Conservation (phyloP, 75 land plant genomes). For the Selaginella tamariscina region DNA sequence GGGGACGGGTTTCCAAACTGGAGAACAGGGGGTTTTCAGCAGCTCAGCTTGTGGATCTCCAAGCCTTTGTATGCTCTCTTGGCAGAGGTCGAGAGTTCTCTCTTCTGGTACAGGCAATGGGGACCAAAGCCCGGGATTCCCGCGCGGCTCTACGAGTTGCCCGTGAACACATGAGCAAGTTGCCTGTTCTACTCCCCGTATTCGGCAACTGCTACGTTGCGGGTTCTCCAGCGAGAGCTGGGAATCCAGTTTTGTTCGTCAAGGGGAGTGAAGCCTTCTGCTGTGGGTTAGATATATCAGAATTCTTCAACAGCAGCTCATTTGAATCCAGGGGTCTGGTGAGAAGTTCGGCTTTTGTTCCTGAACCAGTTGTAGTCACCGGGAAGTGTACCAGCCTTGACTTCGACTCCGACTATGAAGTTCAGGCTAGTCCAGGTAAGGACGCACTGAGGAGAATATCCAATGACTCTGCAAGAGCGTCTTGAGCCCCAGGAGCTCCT, state of each 20-base stretch:
- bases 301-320: slow-evolving; percentile 42
- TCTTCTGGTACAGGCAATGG: slow-evolving; percentile 8
- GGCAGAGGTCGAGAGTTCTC: background rate
- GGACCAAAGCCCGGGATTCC: slow-evolving; percentile 1
- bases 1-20: background rate
- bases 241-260: slow-evolving; percentile 5
- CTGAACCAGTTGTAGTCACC: background rate
- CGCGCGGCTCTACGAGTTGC: background rate
- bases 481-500: background rate
- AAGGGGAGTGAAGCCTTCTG: slow-evolving; percentile 5
- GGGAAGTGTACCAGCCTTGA: background rate
- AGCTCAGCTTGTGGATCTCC: slow-evolving; percentile 4
- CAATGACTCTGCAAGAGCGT: background rate
- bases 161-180: background rate
- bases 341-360: background rate
- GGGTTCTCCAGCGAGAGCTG: background rate
- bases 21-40: background rate
- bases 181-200: slow-evolving; percentile 5
- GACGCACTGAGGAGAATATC: background rate
- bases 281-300: slow-evolving; percentile 60
- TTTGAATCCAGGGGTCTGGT: background rate
- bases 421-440: too few relatives aligned
- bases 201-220: background rate
- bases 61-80: background rate
- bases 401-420: too few relatives aligned